Conservation (phyloP, 495 filamentous ascomycete species). For the Neurospora africana region DNA sequence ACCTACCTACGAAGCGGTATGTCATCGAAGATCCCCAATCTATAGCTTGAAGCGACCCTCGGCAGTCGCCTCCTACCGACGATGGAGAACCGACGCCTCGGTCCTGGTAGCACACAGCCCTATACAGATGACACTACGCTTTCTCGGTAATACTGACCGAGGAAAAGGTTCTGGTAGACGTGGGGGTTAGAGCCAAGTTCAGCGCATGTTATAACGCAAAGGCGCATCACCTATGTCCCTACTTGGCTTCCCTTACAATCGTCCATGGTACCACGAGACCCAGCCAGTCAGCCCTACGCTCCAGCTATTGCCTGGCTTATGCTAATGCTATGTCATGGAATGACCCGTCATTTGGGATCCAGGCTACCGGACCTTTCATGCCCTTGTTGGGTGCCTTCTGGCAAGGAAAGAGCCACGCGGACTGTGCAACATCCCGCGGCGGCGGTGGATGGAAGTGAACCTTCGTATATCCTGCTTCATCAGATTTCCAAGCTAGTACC, state of each 20-base stretch:
- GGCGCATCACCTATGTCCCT: neutral
- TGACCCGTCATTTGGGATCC: neutral
- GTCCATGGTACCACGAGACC: neutral
- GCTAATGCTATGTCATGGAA: neutral
- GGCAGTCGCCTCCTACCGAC: neutral
- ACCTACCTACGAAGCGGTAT: too few relatives aligned
- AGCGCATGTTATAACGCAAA: neutral
- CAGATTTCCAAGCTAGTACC: neutral
- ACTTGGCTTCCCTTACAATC: neutral
- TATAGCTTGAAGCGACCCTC: neutral
- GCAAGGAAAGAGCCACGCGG: neutral
- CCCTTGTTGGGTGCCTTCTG: neutral
- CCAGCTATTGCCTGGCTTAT: neutral
- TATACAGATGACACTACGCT: neutral
- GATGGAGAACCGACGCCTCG: neutral
- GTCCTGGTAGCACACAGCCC: neutral
- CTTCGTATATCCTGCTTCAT: neutral
- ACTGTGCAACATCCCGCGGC: neutral
- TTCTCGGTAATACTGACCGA: neutral
- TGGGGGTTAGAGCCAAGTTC: neutral
- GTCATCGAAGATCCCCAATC: neutral
- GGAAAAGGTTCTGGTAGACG: neutral
- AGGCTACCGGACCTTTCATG: neutral
- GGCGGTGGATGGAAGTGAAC: neutral
- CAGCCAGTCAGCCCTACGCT: neutral